Evolutionary conservation across 768 basidiomycete species (phyloP).

Genomic region (Hypholoma sublateritium): DNA sequence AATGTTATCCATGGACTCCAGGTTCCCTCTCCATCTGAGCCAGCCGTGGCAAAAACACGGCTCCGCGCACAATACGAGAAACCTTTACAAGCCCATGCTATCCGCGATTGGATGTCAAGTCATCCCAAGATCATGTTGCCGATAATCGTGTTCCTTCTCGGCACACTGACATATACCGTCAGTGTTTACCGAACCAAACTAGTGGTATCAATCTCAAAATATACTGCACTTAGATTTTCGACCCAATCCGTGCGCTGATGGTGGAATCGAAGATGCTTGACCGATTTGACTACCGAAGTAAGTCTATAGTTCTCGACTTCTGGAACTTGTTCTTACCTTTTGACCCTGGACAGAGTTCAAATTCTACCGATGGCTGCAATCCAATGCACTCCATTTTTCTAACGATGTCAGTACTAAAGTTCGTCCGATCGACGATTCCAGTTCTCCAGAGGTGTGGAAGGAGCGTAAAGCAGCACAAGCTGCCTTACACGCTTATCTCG

Average conservation of each 20-base stretch:
- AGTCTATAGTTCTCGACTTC: not conserved
- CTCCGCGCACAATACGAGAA: constrained; percentile 60
- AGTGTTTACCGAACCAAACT: constrained; percentile 21
- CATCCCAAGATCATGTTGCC: constrained; percentile 88
- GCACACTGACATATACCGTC: constrained; percentile 86
- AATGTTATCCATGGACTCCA: constrained; percentile 74
- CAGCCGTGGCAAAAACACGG: constrained; percentile 36
- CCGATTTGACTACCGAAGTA: constrained; percentile 82
- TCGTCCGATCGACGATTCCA: not conserved
- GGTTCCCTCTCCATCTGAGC: constrained; percentile 25
- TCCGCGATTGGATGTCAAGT: constrained; percentile 79
- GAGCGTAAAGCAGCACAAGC: constrained; percentile 80
- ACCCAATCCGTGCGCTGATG: constrained; percentile 84
- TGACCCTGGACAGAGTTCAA: constrained; percentile 49
- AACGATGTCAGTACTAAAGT: constrained; percentile 19
- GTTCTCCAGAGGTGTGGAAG: constrained; percentile 64
- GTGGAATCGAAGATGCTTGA: constrained; percentile 80
- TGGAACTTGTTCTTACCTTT: not conserved
- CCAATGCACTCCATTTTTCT: constrained; percentile 56
- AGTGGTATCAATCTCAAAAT: not conserved
- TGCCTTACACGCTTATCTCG: constrained; percentile 67
- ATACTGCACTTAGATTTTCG: constrained; percentile 69
- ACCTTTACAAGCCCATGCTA: constrained; percentile 61
- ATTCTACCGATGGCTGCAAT: constrained; percentile 75
- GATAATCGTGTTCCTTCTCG: constrained; percentile 82